phyloP scores from a whole-genome alignment of 2,329 filamentous ascomycete species.

The Colletotrichum viniferum region DNA sequence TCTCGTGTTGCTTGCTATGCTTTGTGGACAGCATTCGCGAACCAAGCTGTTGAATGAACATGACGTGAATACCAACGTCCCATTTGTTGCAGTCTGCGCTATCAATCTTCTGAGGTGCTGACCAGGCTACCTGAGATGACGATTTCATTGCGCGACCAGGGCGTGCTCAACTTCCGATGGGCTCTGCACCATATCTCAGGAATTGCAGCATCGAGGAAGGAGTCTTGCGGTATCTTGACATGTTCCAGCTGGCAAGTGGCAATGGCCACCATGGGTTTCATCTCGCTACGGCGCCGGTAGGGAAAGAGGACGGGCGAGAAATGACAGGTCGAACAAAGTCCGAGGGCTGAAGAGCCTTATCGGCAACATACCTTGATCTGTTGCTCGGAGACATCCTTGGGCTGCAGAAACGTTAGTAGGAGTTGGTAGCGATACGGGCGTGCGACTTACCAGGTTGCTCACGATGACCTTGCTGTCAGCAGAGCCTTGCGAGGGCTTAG shows the following conservation, averaged over 20 bases:
- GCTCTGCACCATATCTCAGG: slow-evolving; percentile 33
- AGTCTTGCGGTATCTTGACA: slow-evolving; percentile 26
- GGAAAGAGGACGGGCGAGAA: slow-evolving; percentile 41
- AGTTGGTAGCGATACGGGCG: neutral
- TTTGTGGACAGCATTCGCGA: neutral
- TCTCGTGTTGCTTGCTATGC: neutral
- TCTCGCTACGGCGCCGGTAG: slow-evolving; percentile 27
- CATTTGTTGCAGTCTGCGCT: slow-evolving; percentile 22
- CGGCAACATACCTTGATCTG: slow-evolving; percentile 99
- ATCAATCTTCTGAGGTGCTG: slow-evolving; percentile 46
- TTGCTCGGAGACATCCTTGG: slow-evolving; percentile 92
- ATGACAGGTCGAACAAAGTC: slow-evolving; percentile 71
- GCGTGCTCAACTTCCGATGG: slow-evolving; percentile 63
- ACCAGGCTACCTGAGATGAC: slow-evolving; percentile 54
- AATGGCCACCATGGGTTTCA: slow-evolving; percentile 11
- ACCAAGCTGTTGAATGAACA: slow-evolving; percentile 13
- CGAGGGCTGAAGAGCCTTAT: slow-evolving; percentile 72
- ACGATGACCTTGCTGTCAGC: slow-evolving; percentile 97
- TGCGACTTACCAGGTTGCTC: slow-evolving; percentile 86
- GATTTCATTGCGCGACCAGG: slow-evolving; percentile 53
- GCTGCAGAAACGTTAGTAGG: slow-evolving; percentile 65
- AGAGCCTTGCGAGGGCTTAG: slow-evolving; percentile 63
- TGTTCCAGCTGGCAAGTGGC: slow-evolving; percentile 9
- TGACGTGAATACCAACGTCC: slow-evolving; percentile 26
- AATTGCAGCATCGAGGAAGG: slow-evolving; percentile 32